Percentiles rank a stretch among this genome's conserved stretches.
Evolutionary conservation across 2,329 filamentous ascomycete genomes (phyloP).

Genomic region (Myriosclerotinia duriaeana): DNA sequence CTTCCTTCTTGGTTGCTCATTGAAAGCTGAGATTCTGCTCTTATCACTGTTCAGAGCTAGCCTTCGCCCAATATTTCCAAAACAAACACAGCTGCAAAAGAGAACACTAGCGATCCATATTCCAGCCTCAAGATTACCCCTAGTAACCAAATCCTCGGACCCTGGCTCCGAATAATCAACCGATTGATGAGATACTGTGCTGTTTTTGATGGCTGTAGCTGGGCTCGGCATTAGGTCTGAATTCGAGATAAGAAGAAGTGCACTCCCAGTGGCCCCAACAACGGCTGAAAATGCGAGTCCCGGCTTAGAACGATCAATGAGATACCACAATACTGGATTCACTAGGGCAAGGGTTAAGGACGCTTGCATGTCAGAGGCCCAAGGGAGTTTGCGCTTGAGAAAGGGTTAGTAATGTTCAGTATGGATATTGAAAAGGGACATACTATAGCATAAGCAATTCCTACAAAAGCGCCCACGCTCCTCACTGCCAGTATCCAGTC

Average conservation of each 20-base stretch:
- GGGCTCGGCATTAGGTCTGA: conserved; percentile 76
- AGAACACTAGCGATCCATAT: conserved; percentile 92
- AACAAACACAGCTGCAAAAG: conserved; percentile 93
- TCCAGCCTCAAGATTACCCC: conserved; percentile 67
- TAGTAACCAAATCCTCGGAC: conserved; percentile 56
- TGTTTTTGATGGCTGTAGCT: conserved; percentile 40
- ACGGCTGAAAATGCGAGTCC: conserved; percentile 77
- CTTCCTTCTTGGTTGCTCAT: conserved; percentile 9
- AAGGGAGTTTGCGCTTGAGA: conserved; percentile 76
- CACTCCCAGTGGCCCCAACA: conserved; percentile 73
- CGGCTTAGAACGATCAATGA: conserved; percentile 84
- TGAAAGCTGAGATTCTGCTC: not conserved
- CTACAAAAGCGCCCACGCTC: conserved; percentile 69
- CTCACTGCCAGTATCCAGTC: conserved; percentile 76
- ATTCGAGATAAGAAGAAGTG: conserved; percentile 70
- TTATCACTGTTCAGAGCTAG: conserved; percentile 50
- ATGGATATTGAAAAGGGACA: conserved; percentile 44
- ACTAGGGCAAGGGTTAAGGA: conserved; percentile 85
- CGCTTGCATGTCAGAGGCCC: conserved; percentile 92
- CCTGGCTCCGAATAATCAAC: conserved; percentile 22
- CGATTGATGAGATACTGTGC: conserved; percentile 24
- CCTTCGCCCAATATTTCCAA: conserved; percentile 89
- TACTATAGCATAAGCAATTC: conserved; percentile 80
- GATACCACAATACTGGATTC: conserved; percentile 93
- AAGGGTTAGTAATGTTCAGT: conserved; percentile 26